Conservation (phyloP, 768 basidiomycete species). For the Pleurotus tuber-regium region DNA sequence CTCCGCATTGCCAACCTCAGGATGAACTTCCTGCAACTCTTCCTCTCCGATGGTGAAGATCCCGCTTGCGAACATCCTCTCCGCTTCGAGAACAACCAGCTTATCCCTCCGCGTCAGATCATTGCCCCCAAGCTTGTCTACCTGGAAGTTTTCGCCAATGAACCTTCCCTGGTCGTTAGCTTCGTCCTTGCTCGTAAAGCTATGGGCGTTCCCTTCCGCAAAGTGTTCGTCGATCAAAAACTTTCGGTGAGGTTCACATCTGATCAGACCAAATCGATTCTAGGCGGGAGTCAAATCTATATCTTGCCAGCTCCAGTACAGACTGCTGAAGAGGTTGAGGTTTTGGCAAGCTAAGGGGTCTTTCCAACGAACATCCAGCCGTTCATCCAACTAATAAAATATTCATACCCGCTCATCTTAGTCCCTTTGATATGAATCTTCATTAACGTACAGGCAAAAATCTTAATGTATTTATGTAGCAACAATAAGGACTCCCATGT, state of each 20-base stretch:
- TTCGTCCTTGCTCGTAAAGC: slow-evolving; percentile 35
- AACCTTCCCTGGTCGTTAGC: slow-evolving; percentile 26
- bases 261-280: slow-evolving; percentile 26
- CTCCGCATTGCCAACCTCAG: slow-evolving; percentile 47
- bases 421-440: no score
- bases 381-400: no score
- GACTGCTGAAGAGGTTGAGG: slow-evolving; percentile 43
- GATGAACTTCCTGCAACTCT: slow-evolving; percentile 41
- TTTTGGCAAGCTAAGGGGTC: slow-evolving; percentile 21
- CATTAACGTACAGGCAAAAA: no score
- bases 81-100: not conserved
- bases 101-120: slow-evolving; percentile 14
- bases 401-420: no score
- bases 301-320: slow-evolving; percentile 34
- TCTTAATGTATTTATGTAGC: slow-evolving; percentile 1
- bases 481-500: not conserved
- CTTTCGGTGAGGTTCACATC: slow-evolving; percentile 21
- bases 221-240: slow-evolving; percentile 41
- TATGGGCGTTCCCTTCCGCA: slow-evolving; percentile 44
- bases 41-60: slow-evolving; percentile 33
- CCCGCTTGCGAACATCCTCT: slow-evolving; percentile 15
- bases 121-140: slow-evolving; percentile 44
- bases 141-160: slow-evolving; percentile 44
- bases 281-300: slow-evolving; percentile 24
- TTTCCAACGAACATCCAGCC: no score